Conservation (phyloP, 2,329 filamentous ascomycete genomes). For the Coniochaeta ligniaria region DNA sequence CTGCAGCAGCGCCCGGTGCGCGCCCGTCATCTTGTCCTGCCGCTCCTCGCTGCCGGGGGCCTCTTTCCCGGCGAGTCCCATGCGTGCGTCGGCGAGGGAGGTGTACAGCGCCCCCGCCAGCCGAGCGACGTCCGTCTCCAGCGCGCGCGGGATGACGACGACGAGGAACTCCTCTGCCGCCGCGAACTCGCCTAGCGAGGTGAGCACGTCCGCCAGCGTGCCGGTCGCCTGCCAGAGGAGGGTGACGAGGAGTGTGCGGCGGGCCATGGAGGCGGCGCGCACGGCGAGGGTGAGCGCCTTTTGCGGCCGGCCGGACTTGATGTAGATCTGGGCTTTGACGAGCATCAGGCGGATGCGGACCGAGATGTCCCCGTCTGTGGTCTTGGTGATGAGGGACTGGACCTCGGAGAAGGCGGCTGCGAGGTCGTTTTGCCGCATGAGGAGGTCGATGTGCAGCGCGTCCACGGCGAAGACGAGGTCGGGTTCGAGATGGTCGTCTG, state of each 20-base stretch:
- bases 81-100: constrained; percentile 66
- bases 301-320: constrained; percentile 60
- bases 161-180: constrained; percentile 58
- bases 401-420: constrained; percentile 40
- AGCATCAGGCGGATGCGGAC: constrained; percentile 66
- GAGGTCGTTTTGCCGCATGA: constrained; percentile 40
- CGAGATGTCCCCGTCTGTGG: constrained; percentile 46
- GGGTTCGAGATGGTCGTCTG: constrained; percentile 24
- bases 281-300: constrained; percentile 72
- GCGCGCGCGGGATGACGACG: constrained; percentile 65
- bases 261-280: constrained; percentile 66
- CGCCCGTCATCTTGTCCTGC: constrained; percentile 50
- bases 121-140: constrained; percentile 61
- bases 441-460: constrained; percentile 42
- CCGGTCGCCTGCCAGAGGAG: constrained; percentile 68
- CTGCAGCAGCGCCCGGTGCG: constrained; percentile 53
- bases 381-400: constrained; percentile 32
- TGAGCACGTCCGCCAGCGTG: constrained; percentile 60
- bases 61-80: constrained; percentile 61
- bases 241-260: constrained; percentile 60
- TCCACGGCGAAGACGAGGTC: constrained; percentile 45
- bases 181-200: constrained; percentile 62
- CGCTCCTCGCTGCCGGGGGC: constrained; percentile 27
- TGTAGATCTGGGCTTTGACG: constrained; percentile 64
- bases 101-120: constrained; percentile 62